Evolutionary conservation across 1,139 yeast species (phyloP).

Genomic region (Candida sp.): DNA sequence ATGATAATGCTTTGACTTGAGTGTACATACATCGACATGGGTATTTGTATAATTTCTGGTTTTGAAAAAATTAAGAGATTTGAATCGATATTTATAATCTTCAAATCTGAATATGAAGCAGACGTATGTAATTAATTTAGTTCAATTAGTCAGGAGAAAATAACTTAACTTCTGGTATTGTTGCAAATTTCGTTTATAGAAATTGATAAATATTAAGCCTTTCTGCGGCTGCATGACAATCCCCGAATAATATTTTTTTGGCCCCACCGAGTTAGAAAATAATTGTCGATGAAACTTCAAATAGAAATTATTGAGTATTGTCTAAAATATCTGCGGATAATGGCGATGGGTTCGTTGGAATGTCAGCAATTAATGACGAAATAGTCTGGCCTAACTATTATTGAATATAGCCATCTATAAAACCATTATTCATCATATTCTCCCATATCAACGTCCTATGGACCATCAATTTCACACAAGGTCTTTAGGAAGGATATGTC

Average conservation of each 20-base stretch:
- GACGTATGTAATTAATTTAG: neutral
- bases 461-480: too few species aligned
- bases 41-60: neutral
- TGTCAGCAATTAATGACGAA: too few species aligned
- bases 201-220: neutral
- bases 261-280: too few species aligned
- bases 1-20: neutral
- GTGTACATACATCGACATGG: neutral
- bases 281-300: too few species aligned
- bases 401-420: too few species aligned
- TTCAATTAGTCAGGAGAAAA: neutral
- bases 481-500: neutral
- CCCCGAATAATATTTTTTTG: neutral
- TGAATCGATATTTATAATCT: neutral
- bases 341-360: too few species aligned
- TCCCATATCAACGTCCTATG: too few species aligned
- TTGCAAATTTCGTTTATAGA: slow-evolving; percentile 1
- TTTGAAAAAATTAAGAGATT: neutral
- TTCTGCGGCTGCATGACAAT: neutral
- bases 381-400: too few species aligned
- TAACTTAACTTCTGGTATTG: neutral
- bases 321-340: too few species aligned
- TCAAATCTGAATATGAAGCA: neutral
- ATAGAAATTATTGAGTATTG: too few species aligned
- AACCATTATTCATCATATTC: too few species aligned